Percentiles rank a stretch among this genome's conserved stretches.
Evolutionary conservation across 2,329 filamentous ascomycete species (phyloP).

Genomic region (Penicillium sp.): DNA sequence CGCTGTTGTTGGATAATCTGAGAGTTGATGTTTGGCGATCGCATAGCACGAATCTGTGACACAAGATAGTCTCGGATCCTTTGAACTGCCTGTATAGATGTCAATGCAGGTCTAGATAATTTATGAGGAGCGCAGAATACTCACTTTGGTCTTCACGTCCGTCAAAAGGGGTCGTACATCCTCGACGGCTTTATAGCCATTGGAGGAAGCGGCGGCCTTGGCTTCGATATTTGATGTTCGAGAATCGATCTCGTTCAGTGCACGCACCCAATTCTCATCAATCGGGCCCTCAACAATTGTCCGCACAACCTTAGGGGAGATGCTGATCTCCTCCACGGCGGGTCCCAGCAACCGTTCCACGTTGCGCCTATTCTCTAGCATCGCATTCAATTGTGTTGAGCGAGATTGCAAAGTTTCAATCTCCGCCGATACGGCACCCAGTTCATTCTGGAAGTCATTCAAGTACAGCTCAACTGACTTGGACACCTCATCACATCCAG

Average conservation of each 20-base stretch:
- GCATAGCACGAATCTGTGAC: slow-evolving; percentile 86
- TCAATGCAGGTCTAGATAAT: slow-evolving; percentile 10
- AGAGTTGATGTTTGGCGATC: slow-evolving; percentile 94
- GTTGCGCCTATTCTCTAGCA: slow-evolving; percentile 82
- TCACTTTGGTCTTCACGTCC: slow-evolving; percentile 77
- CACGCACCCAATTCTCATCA: slow-evolving; percentile 84
- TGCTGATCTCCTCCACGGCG: slow-evolving; percentile 85
- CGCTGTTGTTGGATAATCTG: slow-evolving; percentile 95
- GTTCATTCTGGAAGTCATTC: slow-evolving; percentile 87
- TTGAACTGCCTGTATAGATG: slow-evolving; percentile 67
- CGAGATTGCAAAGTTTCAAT: slow-evolving; percentile 90
- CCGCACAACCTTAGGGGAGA: slow-evolving; percentile 78
- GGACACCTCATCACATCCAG: slow-evolving; percentile 87
- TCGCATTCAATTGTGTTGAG: slow-evolving; percentile 77
- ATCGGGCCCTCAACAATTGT: slow-evolving; percentile 86
- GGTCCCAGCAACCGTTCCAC: slow-evolving; percentile 87
- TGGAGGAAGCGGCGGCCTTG: slow-evolving; percentile 60
- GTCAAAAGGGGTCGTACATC: slow-evolving; percentile 84
- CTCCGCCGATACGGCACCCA: slow-evolving; percentile 87
- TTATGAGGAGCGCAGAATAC: slow-evolving; percentile 3
- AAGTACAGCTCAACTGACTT: slow-evolving; percentile 91
- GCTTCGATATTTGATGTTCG: slow-evolving; percentile 70
- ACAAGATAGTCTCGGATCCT: slow-evolving; percentile 94
- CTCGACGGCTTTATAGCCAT: slow-evolving; percentile 70
- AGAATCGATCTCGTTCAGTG: slow-evolving; percentile 79